Conservation (phyloP, 139 green algal genomes). For the Closterium sp. region DNA sequence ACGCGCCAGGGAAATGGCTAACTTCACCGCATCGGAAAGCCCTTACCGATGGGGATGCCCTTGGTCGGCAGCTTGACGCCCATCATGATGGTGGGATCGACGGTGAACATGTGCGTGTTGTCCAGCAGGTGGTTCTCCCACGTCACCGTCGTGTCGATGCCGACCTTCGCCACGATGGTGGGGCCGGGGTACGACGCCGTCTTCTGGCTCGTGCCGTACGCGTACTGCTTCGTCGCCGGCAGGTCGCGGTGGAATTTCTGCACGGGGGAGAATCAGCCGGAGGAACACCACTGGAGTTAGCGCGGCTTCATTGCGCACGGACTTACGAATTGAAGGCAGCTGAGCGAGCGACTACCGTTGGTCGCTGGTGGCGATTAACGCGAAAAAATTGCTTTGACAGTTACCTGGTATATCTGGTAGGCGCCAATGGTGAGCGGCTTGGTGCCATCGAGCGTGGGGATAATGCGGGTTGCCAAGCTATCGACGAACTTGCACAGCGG, state of each 20-base stretch:
- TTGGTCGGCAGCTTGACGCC: neutral
- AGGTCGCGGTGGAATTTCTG: slow-evolving; percentile 41
- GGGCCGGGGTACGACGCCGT: slow-evolving; percentile 19
- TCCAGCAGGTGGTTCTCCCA: slow-evolving; percentile 38
- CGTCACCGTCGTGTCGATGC: slow-evolving; percentile 10
- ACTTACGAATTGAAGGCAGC: too few relatives aligned
- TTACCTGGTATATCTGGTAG: neutral
- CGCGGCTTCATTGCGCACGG: too few relatives aligned
- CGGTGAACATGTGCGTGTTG: slow-evolving; percentile 18
- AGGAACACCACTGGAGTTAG: too few relatives aligned
- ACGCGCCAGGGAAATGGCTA: neutral
- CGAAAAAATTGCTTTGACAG: too few relatives aligned
- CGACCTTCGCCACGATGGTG: slow-evolving; percentile 12
- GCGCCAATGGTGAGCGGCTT: neutral
- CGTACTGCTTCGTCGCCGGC: slow-evolving; percentile 27
- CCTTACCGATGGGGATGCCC: slow-evolving; percentile 29
- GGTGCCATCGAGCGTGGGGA: neutral
- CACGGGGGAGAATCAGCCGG: too few relatives aligned
- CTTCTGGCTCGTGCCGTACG: slow-evolving; percentile 17
- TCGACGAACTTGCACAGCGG: neutral
- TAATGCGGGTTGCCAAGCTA: neutral
- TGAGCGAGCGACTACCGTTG: too few relatives aligned
- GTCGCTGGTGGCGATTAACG: too few relatives aligned
- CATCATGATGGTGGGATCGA: slow-evolving; percentile 21
- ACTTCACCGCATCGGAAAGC: too few relatives aligned